These are phyloP conservation scores for Fusarium sp. DNA, from an alignment of 2,329 filamentous ascomycete genomes.

Conservation along the genomic window DNA sequence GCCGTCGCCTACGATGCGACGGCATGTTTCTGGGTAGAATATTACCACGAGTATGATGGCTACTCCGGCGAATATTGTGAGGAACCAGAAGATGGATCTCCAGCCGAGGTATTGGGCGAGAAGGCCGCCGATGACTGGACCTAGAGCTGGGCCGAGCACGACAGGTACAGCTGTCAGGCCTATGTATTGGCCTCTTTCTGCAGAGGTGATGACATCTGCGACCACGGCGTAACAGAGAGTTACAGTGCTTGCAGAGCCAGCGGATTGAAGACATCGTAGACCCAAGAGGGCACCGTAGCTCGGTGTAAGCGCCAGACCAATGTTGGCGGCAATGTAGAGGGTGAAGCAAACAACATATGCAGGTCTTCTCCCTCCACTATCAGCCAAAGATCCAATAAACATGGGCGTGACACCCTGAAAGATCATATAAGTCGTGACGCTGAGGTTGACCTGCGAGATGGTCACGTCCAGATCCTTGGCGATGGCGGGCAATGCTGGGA, in stretches of 20 bases:
- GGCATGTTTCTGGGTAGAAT: constrained; percentile 66
- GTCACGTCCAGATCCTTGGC: constrained; percentile 59
- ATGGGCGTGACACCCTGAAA: constrained; percentile 70
- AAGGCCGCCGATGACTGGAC: constrained; percentile 69
- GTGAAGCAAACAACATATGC: constrained; percentile 64
- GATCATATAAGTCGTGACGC: constrained; percentile 67
- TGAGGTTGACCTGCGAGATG: constrained; percentile 58
- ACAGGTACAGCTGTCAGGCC: constrained; percentile 61
- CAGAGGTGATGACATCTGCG: constrained; percentile 70
- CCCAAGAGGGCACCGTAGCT: constrained; percentile 62
- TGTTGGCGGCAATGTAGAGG: constrained; percentile 64
- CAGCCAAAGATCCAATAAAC: constrained; percentile 66
- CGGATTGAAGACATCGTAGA: constrained; percentile 66
- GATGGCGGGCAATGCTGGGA: constrained; percentile 62
- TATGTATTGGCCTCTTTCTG: constrained; percentile 70
- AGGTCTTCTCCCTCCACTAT: constrained; percentile 63
- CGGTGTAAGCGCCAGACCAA: constrained; percentile 62
- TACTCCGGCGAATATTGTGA: constrained; percentile 58
- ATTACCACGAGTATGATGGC: constrained; percentile 55
- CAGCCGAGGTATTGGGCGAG: constrained; percentile 68
- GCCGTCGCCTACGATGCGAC: constrained; percentile 63
- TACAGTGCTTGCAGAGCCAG: constrained; percentile 68
- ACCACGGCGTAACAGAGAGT: constrained; percentile 69
- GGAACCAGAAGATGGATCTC: constrained; percentile 71
- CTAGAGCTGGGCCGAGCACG: constrained; percentile 60